Evolutionary conservation across 257 asterid genomes (phyloP).

Genomic region (Plantago ovata): DNA sequence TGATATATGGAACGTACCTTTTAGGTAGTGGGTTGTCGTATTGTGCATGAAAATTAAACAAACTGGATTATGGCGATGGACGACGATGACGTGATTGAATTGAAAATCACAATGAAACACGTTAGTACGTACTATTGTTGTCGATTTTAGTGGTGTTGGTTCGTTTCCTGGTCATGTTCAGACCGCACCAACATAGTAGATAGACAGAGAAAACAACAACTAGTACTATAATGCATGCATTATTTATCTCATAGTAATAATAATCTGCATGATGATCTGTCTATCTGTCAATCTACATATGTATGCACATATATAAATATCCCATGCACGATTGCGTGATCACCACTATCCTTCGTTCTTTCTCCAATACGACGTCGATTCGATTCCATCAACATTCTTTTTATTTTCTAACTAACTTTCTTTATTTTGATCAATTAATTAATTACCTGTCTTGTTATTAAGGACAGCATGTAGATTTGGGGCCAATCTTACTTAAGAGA

Average conservation of each 20-base stretch:
- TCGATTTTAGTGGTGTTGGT: conserved; percentile 30
- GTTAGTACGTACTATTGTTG: conserved; percentile 24
- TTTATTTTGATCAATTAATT: too few relatives aligned
- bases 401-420: too few relatives aligned
- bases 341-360: background rate
- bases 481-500: too few relatives aligned
- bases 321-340: conserved; percentile 33
- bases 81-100: conserved; percentile 11
- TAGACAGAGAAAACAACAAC: too few relatives aligned
- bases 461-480: too few relatives aligned
- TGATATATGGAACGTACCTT: background rate
- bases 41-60: conserved; percentile 28
- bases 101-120: conserved; percentile 13
- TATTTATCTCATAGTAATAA: conserved; percentile 29
- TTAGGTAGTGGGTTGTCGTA: conserved; percentile 42
- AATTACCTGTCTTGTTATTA: too few relatives aligned
- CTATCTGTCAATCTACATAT: too few relatives aligned
- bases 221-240: conserved; percentile 28
- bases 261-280: conserved; percentile 24
- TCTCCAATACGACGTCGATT: too few relatives aligned
- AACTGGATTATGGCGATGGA: conserved; percentile 16
- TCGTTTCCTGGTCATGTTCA: conserved; percentile 32
- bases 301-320: background rate
- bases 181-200: conserved; percentile 22
- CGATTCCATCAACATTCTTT: background rate